phyloP scores from a whole-genome alignment of 257 asterid species.

The Prunella vulgaris region DNA sequence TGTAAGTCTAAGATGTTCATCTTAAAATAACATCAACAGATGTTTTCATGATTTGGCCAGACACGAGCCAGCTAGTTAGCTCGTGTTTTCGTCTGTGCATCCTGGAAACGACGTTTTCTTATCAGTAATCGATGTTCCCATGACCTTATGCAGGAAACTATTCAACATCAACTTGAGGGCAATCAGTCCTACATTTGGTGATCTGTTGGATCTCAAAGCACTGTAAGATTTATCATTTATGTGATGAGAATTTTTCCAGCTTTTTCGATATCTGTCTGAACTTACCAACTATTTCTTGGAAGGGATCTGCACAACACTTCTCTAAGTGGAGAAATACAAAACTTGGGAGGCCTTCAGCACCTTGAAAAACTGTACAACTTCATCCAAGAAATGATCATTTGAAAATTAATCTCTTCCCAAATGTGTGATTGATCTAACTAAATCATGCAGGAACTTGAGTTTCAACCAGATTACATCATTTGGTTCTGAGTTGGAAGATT shows the following conservation, averaged over 20 bases:
- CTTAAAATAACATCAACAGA: neutral
- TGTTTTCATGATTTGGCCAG: neutral
- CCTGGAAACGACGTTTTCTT: neutral
- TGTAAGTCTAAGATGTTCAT: conserved; percentile 66
- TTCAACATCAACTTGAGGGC: conserved; percentile 71
- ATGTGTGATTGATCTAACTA: neutral
- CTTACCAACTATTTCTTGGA: conserved; percentile 21
- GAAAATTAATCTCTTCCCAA: conserved; percentile 14
- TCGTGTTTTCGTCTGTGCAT: no score
- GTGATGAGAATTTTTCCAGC: neutral
- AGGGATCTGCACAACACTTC: conserved; percentile 91
- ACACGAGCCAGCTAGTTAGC: no score
- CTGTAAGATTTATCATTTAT: conserved; percentile 64
- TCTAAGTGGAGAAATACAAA: conserved; percentile 76
- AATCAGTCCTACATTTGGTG: conserved; percentile 77
- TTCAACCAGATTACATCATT: conserved; percentile 74
- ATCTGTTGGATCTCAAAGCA: conserved; percentile 69
- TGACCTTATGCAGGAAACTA: conserved; percentile 47
- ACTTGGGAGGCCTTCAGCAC: conserved; percentile 81
- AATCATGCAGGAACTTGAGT: conserved; percentile 75
- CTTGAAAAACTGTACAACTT: conserved; percentile 70
- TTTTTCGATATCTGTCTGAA: neutral
- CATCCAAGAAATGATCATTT: conserved; percentile 8
- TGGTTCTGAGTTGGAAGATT: conserved; percentile 81
- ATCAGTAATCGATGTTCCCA: neutral